These are phyloP conservation scores for Cokeromyces recurvatus DNA, from an alignment of 371 early-diverging fungal species.

Conservation along the genomic window DNA sequence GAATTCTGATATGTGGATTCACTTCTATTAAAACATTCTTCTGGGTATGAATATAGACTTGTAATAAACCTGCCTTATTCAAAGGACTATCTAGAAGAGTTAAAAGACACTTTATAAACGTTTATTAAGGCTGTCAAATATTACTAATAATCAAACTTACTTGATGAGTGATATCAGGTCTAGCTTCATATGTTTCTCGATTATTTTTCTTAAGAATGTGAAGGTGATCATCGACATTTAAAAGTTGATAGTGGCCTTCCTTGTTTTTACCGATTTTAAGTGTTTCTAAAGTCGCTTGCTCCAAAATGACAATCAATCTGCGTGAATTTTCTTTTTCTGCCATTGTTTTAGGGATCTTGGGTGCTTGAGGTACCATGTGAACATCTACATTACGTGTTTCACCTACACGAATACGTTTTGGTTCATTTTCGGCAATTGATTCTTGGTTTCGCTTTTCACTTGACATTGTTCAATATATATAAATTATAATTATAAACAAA, in stretches of 20 bases:
- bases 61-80: constrained; percentile 94
- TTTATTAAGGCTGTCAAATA: no score
- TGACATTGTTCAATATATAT: no score
- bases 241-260: constrained; percentile 85
- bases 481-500: no score
- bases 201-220: constrained; percentile 82
- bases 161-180: constrained; percentile 98
- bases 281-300: constrained; percentile 90
- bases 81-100: constrained; percentile 96
- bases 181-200: constrained; percentile 76
- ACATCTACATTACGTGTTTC: constrained; percentile 44
- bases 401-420: constrained; percentile 47
- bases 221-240: constrained; percentile 97
- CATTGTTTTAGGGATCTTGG: constrained; percentile 73
- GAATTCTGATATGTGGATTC: constrained; percentile 96
- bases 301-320: constrained; percentile 92
- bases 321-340: constrained; percentile 72
- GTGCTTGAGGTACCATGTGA: constrained; percentile 69
- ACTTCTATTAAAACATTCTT: constrained; percentile 96
- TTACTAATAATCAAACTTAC: no score
- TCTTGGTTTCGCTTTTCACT: constrained; percentile 19
- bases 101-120: constrained; percentile 75
- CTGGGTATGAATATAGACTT: constrained; percentile 93
- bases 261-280: constrained; percentile 90
- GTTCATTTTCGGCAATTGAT: constrained; percentile 10